phyloP scores from a whole-genome alignment of 2,329 filamentous ascomycete genomes.

The Fusarium virguliforme region DNA sequence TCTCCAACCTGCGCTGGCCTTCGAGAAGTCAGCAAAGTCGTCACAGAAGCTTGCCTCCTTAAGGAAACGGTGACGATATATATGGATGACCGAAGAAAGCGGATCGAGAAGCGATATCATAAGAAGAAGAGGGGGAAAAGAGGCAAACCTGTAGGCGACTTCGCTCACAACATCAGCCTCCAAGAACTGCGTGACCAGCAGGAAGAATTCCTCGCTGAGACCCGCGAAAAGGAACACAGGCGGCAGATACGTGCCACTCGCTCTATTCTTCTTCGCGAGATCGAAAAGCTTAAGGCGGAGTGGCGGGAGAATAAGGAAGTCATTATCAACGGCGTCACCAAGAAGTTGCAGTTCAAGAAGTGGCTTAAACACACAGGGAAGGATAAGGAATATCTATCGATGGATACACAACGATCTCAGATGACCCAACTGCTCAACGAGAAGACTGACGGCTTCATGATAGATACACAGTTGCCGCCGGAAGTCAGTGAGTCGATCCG shows the following conservation, averaged over 20 bases:
- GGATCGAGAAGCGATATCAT: too few relatives aligned
- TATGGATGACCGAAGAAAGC: too few relatives aligned
- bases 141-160: too few relatives aligned
- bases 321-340: background rate
- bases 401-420: slow-evolving; percentile 2
- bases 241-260: background rate
- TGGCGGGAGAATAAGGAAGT: slow-evolving; percentile 1
- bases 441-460: slow-evolving; percentile 9
- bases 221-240: background rate
- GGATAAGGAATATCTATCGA: slow-evolving; percentile 10
- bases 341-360: slow-evolving; percentile 11
- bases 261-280: background rate
- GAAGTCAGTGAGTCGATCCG: slow-evolving; percentile 4
- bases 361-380: slow-evolving; percentile 7
- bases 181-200: too few relatives aligned
- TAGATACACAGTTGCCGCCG: slow-evolving; percentile 2
- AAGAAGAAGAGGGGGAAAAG: too few relatives aligned
- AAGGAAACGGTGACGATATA: too few relatives aligned
- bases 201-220: background rate
- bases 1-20: too few relatives aligned
- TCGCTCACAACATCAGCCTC: too few relatives aligned
- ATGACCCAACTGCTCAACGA: background rate
- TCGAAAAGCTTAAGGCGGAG: background rate
- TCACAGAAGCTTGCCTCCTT: too few relatives aligned
- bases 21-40: too few relatives aligned